Base-by-base conservation (phyloP, 2,329 filamentous ascomycete species). In the Botrytis deweyae region DNA sequence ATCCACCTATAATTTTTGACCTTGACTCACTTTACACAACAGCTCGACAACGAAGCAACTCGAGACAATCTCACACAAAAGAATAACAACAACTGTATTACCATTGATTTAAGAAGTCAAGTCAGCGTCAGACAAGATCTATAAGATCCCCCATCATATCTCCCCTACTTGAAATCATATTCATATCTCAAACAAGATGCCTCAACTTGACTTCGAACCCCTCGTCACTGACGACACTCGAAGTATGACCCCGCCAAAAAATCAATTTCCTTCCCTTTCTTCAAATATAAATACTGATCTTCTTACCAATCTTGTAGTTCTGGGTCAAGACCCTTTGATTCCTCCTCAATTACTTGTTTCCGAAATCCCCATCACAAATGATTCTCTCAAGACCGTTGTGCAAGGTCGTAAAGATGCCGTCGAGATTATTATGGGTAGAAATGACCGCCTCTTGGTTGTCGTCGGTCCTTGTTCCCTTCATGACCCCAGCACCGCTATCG, bases 391-490 rank as follows among this genome's bases (percentile, higher is more conserved):
- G 78, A 92, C 92, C 9, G 91, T 95, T 58, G 84, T 94, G 78
- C 89, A 89, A 84, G 92, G 91, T 78, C 89, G 92, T 78, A 88
- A 87, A 79, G 88, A 90, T 80, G 88, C 87, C 46, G 71, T 81
- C 62, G 78, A 81, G 25, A 79, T 81, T 70, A 80, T 82, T 55
- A 81, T 81, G 80, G 78, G 80, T 61, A 73, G 72, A 62, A 78
- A 77, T 83, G 94, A 97, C 86, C 93, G 95, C 75, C 92, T 99
- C 49, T 89, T 99, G 76, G 96, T 98, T 80, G 91, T 99, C 81
- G 92, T 97, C 81, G 96, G 96, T 2, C 96, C 96, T 71, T 99
- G 96, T 87, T 98, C 95, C 42, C 95, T 99, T 82, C 96, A 99
- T 86, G 96, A 99, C 84, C 96, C 96, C 14, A 90, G 87, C 67